Evolutionary conservation across 305 asterid genomes (phyloP), one percentile per base, ranked within the genome.

Genomic region (Fraxinus nigra): DNA sequence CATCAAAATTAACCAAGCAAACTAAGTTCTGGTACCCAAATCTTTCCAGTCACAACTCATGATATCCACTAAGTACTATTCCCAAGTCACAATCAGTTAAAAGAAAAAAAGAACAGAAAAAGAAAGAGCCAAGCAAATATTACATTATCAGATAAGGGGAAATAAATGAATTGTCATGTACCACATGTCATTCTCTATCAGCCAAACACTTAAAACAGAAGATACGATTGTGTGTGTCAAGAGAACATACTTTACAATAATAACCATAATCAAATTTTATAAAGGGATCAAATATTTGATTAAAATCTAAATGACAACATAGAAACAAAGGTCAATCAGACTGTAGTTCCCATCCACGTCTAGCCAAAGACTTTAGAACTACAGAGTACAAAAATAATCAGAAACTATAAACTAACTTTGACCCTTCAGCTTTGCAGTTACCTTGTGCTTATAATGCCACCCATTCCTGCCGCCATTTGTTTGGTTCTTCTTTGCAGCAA

Each of bases 401-500:
- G 69, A 83, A 80, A 70, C 75, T 79, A 54, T 34, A 65, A 46
- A 10, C 80, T 74, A 78, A 5, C 73, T 65, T 89, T 88, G 92
- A 0, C 92, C 95, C 87, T 93, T 93, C 77, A 87, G 46, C 88
- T 93, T 95, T 86, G 93, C 91, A 76, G 91, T 90, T 76, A 89
- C 92, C 86, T 90, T 90, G 69, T 93, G 93, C 89, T 88, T 92
- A 88, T 85, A 82, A 85, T 86, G 92, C 98, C 95, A 94, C 54
- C 87, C 89, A 80, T 81, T 93, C 87, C 91, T 90, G 24, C 87
- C 92, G 20, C 93, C 83, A 83, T 84, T 83, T 34, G 82, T 87
- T 87, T 88, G 93, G 79, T 90, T 92, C 93, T 90, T 91, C 86
- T 87, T 92, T 40, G 93, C 97, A 77, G 91, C 93, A n/a, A 93